These are phyloP conservation scores for Sutorius australiensis DNA, from an alignment of 768 basidiomycete genomes.

Conservation along the genomic window DNA sequence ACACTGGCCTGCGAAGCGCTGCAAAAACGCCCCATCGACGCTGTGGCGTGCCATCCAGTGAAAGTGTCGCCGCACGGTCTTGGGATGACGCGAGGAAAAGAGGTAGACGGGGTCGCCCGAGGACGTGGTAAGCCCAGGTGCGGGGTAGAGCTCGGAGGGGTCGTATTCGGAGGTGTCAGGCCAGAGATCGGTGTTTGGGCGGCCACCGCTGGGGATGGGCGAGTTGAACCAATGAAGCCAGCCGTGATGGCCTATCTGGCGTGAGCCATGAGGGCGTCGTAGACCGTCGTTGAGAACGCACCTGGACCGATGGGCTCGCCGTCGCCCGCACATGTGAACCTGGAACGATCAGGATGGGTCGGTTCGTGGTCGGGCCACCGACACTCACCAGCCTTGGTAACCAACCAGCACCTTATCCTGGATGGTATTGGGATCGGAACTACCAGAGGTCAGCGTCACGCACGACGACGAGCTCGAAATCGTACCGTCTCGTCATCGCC, in stretches of 20 bases:
- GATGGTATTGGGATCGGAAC: conserved; percentile 71
- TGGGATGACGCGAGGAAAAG: conserved; percentile 75
- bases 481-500: too few species aligned
- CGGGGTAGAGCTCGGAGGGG: conserved; percentile 64
- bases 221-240: conserved; percentile 83
- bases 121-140: conserved; percentile 58
- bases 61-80: conserved; percentile 60
- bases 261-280: not conserved
- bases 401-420: conserved; percentile 83
- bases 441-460: conserved; percentile 7
- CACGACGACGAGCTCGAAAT: not conserved
- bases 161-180: conserved; percentile 72
- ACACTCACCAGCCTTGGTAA: conserved; percentile 78
- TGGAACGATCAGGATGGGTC: conserved; percentile 19
- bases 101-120: conserved; percentile 60
- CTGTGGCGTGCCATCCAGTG: conserved; percentile 78
- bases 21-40: conserved; percentile 78
- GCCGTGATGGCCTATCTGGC: conserved; percentile 61
- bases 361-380: not conserved
- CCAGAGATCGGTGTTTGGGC: conserved; percentile 74
- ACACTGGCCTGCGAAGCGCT: conserved; percentile 70
- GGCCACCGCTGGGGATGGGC: conserved; percentile 67
- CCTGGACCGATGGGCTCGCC: conserved; percentile 65
- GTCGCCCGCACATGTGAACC: conserved; percentile 72
- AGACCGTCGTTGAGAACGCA: conserved; percentile 12